Conservation (phyloP, 1,139 yeast species). For the Sugiyamaella sp. region DNA sequence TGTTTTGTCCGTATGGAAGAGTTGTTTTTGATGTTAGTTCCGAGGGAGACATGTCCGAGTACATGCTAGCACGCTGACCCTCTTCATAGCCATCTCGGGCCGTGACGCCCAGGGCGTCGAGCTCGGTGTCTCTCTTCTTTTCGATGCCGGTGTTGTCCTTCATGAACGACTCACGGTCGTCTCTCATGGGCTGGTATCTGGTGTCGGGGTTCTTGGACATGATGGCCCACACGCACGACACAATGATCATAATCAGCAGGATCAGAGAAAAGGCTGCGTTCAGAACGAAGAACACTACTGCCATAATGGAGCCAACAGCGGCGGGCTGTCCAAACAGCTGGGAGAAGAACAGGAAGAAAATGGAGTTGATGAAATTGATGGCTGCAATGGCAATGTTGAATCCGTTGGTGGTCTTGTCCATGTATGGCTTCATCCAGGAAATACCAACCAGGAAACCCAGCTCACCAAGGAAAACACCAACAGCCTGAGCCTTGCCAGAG, state of each 20-base stretch:
- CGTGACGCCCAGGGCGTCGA: slow-evolving; percentile 85
- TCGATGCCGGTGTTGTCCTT: slow-evolving; percentile 52
- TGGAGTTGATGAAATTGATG: slow-evolving; percentile 76
- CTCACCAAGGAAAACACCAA: slow-evolving; percentile 75
- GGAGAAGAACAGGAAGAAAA: slow-evolving; percentile 88
- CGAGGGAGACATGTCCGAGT: slow-evolving; percentile 7
- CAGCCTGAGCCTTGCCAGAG: slow-evolving; percentile 79
- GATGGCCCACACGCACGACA: slow-evolving; percentile 83
- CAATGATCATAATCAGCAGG: slow-evolving; percentile 78
- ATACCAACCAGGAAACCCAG: slow-evolving; percentile 63
- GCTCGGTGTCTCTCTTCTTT: slow-evolving; percentile 55
- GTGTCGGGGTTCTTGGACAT: slow-evolving; percentile 92
- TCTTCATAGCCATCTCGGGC: slow-evolving; percentile 58
- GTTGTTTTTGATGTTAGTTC: slow-evolving; percentile 15
- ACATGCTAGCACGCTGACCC: slow-evolving; percentile 11
- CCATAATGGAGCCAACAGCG: slow-evolving; percentile 88
- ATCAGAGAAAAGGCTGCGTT: slow-evolving; percentile 89
- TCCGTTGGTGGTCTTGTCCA: slow-evolving; percentile 92
- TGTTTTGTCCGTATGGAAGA: slow-evolving; percentile 7
- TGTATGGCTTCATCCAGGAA: slow-evolving; percentile 78
- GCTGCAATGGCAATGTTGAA: slow-evolving; percentile 86
- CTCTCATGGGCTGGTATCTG: slow-evolving; percentile 94
- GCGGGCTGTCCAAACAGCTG: slow-evolving; percentile 81
- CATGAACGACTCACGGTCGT: slow-evolving; percentile 89
- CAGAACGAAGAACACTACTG: slow-evolving; percentile 84